Percentiles rank a stretch among this genome's conserved stretches.
Evolutionary conservation across 164 flowering plant species (phyloP).

Genomic region (Houttuynia cordata): DNA sequence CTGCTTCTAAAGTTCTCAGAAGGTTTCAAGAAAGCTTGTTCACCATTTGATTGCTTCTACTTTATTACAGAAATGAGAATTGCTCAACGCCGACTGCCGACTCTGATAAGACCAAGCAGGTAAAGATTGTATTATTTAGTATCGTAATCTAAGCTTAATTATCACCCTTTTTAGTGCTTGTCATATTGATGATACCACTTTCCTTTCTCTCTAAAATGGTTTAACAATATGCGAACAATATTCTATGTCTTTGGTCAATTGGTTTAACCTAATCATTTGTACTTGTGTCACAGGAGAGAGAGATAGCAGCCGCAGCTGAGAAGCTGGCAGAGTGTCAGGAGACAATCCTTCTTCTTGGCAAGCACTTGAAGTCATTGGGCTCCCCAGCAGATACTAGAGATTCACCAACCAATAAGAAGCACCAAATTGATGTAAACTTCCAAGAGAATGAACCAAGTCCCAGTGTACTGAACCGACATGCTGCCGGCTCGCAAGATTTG

Average conservation of each 20-base stretch:
- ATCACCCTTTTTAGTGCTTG: neutral
- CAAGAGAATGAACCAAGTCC: constrained; percentile 33
- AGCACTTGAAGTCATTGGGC: constrained; percentile 61
- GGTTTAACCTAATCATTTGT: neutral
- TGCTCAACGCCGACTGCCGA: constrained; percentile 30
- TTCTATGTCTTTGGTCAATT: neutral
- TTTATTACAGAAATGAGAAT: constrained; percentile 35
- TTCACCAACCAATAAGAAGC: constrained; percentile 33
- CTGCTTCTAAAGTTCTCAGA: no score
- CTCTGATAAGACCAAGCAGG: constrained; percentile 62
- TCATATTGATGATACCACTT: no score
- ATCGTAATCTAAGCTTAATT: no score
- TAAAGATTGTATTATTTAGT: constrained; percentile 6
- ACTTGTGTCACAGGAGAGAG: constrained; percentile 45
- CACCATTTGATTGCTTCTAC: neutral
- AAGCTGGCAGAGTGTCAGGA: constrained; percentile 95
- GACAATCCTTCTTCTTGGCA: constrained; percentile 81
- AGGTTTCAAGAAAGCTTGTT: neutral
- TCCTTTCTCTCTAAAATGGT: neutral
- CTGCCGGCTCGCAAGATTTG: constrained; percentile 16
- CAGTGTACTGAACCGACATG: constrained; percentile 13
- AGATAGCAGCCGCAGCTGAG: constrained; percentile 79
- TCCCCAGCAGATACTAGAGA: constrained; percentile 44
- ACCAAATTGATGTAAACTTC: constrained; percentile 21
- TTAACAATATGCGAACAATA: neutral